These are phyloP conservation scores for Bauhinia variegata DNA, from an alignment of 306 rosid genomes.

Conservation along the genomic window DNA sequence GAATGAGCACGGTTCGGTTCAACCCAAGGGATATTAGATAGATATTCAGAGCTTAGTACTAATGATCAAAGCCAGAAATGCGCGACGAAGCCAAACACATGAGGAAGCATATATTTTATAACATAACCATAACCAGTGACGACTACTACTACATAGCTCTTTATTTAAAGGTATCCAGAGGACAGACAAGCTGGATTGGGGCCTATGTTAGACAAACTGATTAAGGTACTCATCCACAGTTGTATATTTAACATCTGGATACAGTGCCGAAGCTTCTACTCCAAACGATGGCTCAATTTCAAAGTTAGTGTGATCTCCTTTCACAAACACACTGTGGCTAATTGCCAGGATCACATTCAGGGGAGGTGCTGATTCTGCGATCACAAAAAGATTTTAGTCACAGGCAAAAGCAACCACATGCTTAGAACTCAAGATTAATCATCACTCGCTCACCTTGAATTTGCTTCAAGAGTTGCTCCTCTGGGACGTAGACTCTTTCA, in stretches of 20 bases:
- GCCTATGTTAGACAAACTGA: conserved; percentile 41
- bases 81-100: too few relatives aligned
- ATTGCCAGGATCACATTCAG: conserved; percentile 28
- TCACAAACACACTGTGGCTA: conserved; percentile 43
- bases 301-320: conserved; percentile 48
- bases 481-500: conserved; percentile 30
- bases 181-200: too few relatives aligned
- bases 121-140: too few relatives aligned
- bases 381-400: background rate
- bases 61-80: too few relatives aligned
- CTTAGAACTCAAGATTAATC: too few relatives aligned
- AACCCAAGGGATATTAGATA: too few relatives aligned
- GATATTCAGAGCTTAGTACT: too few relatives aligned
- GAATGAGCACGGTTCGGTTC: too few relatives aligned
- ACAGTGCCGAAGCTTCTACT: conserved; percentile 54
- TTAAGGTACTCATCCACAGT: conserved; percentile 49
- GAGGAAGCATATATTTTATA: too few relatives aligned
- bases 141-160: too few relatives aligned
- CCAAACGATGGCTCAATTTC: conserved; percentile 50
- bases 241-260: conserved; percentile 53
- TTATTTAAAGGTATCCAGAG: too few relatives aligned
- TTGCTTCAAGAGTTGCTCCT: conserved; percentile 25
- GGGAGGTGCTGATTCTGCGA: conserved; percentile 44
- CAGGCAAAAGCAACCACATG: too few relatives aligned
- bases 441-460: background rate